Conservation (phyloP, 805 yeast species). For the Ogataea corticis region DNA sequence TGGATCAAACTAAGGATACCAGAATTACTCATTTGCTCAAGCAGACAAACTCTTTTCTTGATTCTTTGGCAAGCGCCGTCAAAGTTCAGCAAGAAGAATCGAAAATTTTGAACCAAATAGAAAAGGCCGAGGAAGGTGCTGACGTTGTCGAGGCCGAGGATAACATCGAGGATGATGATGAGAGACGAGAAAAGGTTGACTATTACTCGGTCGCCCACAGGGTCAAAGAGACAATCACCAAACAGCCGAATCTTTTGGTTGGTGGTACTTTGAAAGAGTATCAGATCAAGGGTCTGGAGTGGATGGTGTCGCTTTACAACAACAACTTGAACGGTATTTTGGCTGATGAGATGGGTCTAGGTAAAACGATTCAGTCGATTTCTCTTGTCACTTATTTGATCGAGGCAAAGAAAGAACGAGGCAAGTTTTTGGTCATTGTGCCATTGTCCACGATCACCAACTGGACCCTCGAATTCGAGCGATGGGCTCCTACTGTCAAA, state of each 20-base stretch:
- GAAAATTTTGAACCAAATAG: conserved; percentile 34
- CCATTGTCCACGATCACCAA: conserved; percentile 83
- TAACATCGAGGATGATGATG: conserved; percentile 42
- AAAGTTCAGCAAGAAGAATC: conserved; percentile 68
- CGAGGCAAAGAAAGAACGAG: conserved; percentile 64
- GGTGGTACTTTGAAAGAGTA: conserved; percentile 83
- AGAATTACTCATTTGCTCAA: conserved; percentile 80
- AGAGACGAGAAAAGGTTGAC: conserved; percentile 65
- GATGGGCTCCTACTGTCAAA: conserved; percentile 82
- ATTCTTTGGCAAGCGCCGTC: conserved; percentile 76
- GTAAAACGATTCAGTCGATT: conserved; percentile 74
- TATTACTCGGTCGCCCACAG: conserved; percentile 83
- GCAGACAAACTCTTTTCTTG: conserved; percentile 78
- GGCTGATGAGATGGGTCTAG: conserved; percentile 71
- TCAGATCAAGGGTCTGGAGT: conserved; percentile 62
- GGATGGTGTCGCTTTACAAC: conserved; percentile 66
- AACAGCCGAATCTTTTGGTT: conserved; percentile 67
- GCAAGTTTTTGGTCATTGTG: conserved; percentile 76
- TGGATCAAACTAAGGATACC: conserved; percentile 85
- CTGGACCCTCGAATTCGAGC: conserved; percentile 84
- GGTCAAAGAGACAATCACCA: conserved; percentile 62
- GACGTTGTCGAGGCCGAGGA: conserved; percentile 12
- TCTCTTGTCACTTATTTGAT: conserved; percentile 70
- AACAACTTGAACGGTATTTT: conserved; percentile 63
- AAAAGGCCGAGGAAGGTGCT: conserved; percentile 25